These are phyloP conservation scores for Botrytis paeoniae DNA, from an alignment of 2,329 filamentous ascomycete genomes.

Conservation along the genomic window DNA sequence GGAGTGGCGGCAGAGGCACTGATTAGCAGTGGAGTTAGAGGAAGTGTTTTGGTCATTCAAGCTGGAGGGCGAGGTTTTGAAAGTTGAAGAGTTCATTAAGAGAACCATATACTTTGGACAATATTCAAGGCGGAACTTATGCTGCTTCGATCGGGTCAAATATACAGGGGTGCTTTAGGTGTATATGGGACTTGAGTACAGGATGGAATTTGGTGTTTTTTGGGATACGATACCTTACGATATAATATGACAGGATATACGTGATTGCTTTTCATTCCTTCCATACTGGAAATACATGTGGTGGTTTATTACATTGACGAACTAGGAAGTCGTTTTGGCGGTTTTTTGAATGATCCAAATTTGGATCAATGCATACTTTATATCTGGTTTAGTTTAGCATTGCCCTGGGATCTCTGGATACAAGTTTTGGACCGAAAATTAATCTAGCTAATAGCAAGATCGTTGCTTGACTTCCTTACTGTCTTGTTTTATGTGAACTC, in stretches of 20 bases:
- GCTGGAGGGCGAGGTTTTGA: constrained; percentile 41
- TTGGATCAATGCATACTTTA: neutral
- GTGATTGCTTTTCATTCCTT: neutral
- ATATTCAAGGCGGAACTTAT: neutral
- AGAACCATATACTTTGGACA: neutral
- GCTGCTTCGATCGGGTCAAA: neutral
- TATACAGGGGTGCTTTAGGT: neutral
- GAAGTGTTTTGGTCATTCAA: constrained; percentile 69
- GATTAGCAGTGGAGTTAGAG: constrained; percentile 56
- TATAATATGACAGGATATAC: neutral
- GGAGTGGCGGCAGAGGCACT: constrained; percentile 60
- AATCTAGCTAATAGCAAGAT: neutral
- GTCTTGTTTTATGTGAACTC: neutral
- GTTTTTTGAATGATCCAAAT: neutral
- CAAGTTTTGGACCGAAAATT: neutral
- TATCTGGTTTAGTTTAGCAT: neutral
- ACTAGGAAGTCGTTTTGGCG: neutral
- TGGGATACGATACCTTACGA: neutral
- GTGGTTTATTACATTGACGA: neutral
- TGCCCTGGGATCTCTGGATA: neutral
- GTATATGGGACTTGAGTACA: neutral
- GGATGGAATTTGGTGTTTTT: neutral
- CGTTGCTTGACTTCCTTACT: neutral
- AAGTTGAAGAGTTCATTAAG: constrained; percentile 2
- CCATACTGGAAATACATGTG: neutral